phyloP scores from a whole-genome alignment of 75 land plant genomes.

The Selaginella moellendorffii region DNA sequence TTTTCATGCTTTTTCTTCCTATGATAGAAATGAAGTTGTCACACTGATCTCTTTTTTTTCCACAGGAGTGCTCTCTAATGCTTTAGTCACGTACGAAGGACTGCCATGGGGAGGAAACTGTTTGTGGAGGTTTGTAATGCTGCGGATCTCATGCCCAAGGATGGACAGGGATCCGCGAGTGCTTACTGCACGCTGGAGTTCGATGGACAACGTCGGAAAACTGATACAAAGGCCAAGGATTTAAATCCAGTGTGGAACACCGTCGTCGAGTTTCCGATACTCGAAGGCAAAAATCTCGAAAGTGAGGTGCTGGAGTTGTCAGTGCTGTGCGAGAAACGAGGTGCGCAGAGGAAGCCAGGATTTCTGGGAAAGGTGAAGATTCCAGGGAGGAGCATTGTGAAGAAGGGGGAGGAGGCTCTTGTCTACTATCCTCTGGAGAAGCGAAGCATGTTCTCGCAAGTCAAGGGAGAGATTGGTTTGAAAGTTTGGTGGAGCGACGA shows the following conservation, averaged over 20 bases:
- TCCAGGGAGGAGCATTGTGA: constrained; percentile 26
- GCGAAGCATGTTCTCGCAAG: constrained; percentile 40
- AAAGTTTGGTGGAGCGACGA: constrained; percentile 35
- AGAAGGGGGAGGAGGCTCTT: constrained; percentile 33
- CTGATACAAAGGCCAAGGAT: constrained; percentile 36
- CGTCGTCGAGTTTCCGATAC: constrained; percentile 26
- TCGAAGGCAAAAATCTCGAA: not conserved
- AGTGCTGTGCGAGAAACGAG: not conserved
- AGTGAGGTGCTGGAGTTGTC: not conserved
- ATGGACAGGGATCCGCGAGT: not conserved
- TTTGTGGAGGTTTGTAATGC: not conserved
- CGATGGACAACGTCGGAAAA: constrained; percentile 46
- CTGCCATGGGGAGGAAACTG: not conserved
- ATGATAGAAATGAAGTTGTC: no score
- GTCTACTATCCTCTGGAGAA: constrained; percentile 53
- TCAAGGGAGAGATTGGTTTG: constrained; percentile 50
- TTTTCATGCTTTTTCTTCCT: no score
- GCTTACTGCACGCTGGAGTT: constrained; percentile 42
- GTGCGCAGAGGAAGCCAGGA: not conserved
- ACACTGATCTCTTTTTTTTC: no score
- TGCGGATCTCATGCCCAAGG: not conserved
- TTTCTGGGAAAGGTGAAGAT: constrained; percentile 42
- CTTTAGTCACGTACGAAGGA: no score
- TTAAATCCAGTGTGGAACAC: constrained; percentile 65
- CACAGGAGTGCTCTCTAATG: no score